Percentiles rank a stretch among this genome's conserved stretches.
Evolutionary conservation across 1,284 basidiomycete genomes (phyloP).

Genomic region (Leccinum griseonigrum): DNA sequence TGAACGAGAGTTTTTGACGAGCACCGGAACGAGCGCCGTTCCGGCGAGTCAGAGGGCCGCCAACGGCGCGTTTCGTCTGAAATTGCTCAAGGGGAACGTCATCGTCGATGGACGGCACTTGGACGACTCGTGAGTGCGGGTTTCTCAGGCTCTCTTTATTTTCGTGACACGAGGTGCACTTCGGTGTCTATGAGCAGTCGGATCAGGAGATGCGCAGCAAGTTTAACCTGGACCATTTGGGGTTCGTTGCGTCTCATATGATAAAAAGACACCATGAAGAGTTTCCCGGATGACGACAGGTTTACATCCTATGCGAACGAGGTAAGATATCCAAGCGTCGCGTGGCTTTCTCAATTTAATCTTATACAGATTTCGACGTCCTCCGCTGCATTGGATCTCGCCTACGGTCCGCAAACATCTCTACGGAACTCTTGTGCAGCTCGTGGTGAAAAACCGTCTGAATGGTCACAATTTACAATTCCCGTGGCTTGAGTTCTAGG

Average conservation of each 20-base stretch:
- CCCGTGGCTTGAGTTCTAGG: slow-evolving; percentile 51
- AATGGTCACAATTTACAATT: slow-evolving; percentile 88
- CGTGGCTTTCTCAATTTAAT: slow-evolving; percentile 2
- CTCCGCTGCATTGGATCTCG: slow-evolving; percentile 90
- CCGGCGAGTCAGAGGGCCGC: no score
- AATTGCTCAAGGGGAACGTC: no score
- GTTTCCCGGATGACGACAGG: slow-evolving; percentile 92
- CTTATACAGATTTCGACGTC: slow-evolving; percentile 73
- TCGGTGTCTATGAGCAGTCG: slow-evolving; percentile 55
- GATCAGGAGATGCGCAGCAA: slow-evolving; percentile 89
- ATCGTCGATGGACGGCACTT: no score
- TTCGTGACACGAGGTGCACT: no score
- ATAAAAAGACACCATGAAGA: slow-evolving; percentile 79
- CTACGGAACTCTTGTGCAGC: slow-evolving; percentile 59
- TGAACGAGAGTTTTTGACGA: no score
- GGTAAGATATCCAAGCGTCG: slow-evolving; percentile 41
- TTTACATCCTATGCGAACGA: slow-evolving; percentile 64
- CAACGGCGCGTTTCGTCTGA: no score
- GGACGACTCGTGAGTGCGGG: no score
- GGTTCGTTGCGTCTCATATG: slow-evolving; percentile 15
- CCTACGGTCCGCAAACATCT: slow-evolving; percentile 82
- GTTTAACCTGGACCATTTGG: slow-evolving; percentile 32
- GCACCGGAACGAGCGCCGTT: no score
- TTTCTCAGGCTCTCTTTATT: no score
- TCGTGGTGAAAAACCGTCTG: slow-evolving; percentile 76